Conservation (phyloP, 768 basidiomycete genomes). For the Russula dissimulans region DNA sequence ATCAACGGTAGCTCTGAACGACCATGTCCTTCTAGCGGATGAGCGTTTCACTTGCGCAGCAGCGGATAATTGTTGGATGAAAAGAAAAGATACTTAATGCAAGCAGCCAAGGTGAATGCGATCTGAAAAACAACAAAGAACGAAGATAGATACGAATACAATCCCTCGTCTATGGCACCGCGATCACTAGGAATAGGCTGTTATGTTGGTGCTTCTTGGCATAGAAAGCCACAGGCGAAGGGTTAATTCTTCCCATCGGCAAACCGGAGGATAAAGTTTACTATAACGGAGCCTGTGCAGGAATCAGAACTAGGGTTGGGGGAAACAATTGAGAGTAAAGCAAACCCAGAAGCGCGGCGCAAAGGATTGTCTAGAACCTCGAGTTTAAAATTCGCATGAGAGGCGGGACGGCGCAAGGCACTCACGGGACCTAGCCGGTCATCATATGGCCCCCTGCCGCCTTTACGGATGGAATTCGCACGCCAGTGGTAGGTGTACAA, state of each 20-base stretch:
- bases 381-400: constrained; percentile 8
- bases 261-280: constrained; percentile 82
- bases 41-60: too few species aligned
- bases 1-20: too few species aligned
- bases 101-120: too few species aligned
- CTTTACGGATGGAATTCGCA: constrained; percentile 82
- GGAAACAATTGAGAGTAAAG: not conserved
- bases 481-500: constrained; percentile 95
- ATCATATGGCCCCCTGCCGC: constrained; percentile 92
- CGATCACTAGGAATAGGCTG: not conserved
- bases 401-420: constrained; percentile 19
- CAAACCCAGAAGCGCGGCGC: constrained; percentile 70
- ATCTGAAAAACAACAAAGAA: too few species aligned
- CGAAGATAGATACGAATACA: too few species aligned
- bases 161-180: not conserved
- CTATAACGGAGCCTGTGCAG: constrained; percentile 64
- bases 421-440: constrained; percentile 91
- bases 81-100: too few species aligned
- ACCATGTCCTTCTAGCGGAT: too few species aligned
- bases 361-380: constrained; percentile 60
- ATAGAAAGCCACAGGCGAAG: not conserved
- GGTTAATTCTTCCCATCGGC: constrained; percentile 28
- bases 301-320: constrained; percentile 8
- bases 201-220: not conserved
- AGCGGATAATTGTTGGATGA: too few species aligned